Evolutionary conservation across 2,329 filamentous ascomycete species (phyloP), one percentile per base, ranked within the genome.

Genomic region (Calonectria honghensis): DNA sequence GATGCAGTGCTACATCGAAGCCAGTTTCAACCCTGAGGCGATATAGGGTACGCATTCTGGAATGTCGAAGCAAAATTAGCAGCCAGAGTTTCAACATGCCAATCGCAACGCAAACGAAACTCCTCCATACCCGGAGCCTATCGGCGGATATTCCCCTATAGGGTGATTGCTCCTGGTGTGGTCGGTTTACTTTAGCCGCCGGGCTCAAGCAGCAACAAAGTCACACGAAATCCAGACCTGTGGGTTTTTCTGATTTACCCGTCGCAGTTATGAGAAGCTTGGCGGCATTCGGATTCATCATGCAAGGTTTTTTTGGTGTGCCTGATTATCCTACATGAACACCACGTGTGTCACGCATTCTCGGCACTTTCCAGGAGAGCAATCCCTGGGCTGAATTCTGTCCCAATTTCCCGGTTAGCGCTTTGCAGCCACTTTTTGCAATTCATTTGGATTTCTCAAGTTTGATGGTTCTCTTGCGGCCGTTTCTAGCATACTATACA

Each of bases 291-390:
- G 14, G 4, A 63, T 10, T 39, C 16, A 27, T 29, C 24, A 20
- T 39, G n/a, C 37, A 63, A 27, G 11, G 18, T 13, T 29, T 10
- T 16, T 24, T 29, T 16, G 4, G 10, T 61, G 57, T 63, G 13
- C 57, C 35, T 63, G 57, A 41, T 41, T 37, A 41, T 18, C n/a
- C 13, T 39, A 63, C 57, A 63, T 20, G 35, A 41, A 63, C 57
- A 37, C 57, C 57, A 63, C 57, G 37, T 63, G 37, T 63, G 10
- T 63, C 37, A 48, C 35, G 20, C 57, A 63, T 63, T 32, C 39
- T 41, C 24, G 57, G 14, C 24, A 63, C 35, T 41, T 63, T 63
- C 57, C 57, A 5, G 31, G 6, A 29, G 7, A 5, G n/a, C 27
- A 63, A 57, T 18, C n/a, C 31, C 16, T n/a, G 57, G 39, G 35